These are phyloP conservation scores for Serendipita sp. DNA, from an alignment of 768 basidiomycete species.

Conservation along the genomic window DNA sequence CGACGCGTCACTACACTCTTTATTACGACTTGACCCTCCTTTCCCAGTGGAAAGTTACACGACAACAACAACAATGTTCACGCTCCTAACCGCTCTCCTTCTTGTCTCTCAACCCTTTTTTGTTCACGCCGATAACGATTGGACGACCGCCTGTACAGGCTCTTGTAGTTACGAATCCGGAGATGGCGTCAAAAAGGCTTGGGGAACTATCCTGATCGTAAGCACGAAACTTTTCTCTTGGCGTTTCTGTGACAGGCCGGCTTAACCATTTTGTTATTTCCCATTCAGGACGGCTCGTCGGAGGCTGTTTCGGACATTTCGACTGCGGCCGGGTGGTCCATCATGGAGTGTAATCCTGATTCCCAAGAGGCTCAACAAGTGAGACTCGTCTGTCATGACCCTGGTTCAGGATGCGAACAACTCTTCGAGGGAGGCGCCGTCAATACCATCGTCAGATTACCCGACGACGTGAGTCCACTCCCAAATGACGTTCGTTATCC, in stretches of 20 bases:
- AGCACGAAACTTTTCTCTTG: neutral
- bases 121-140: neutral
- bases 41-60: no score
- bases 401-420: neutral
- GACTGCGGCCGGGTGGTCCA: neutral
- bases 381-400: neutral
- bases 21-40: no score
- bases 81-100: neutral
- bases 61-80: neutral
- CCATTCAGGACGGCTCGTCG: neutral
- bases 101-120: neutral
- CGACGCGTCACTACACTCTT: no score
- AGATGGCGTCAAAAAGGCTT: neutral
- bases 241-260: neutral
- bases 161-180: conserved; percentile 3
- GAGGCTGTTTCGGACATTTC: neutral
- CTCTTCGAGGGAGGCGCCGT: neutral
- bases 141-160: neutral
- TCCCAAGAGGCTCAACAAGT: neutral
- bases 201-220: neutral
- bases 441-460: neutral
- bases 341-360: neutral
- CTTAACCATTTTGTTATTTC: neutral
- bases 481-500: neutral
- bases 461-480: neutral